Base-by-base conservation (phyloP, 2,329 filamentous ascomycete genomes). In the Fusarium sp. region DNA sequence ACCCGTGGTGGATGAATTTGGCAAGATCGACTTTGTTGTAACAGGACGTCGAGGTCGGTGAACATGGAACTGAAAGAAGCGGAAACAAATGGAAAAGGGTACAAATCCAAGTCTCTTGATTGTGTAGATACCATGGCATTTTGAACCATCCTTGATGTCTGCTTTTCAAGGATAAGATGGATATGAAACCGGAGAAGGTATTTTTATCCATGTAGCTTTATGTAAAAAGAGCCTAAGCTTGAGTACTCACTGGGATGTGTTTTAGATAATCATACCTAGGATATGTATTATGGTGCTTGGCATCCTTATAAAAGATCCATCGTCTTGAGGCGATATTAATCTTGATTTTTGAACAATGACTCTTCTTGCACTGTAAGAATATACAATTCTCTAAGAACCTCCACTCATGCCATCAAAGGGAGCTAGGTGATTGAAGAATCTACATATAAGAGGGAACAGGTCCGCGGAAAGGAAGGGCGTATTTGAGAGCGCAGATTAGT, bases 401-500 rank as follows among this genome's bases (percentile, higher is more conserved):
- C 13, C 13, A 13, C 15, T 33, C 14, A 10, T 6, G 4, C 17
- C 17, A 4, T n/a, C 15, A 35, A 9, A 9, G 15, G n/a, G n/a
- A 35, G 15, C n/a, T n/a, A 10, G 6, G 3, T 17, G 15, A 17
- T n/a, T 17, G 15, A n/a, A 35, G 13, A n/a, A 8, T 17, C 15
- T n/a, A 4, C 15, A 35, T 17, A n/a, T 11, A 11, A 4, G 7
- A 41, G 20, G 18, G 13, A 31, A 36, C 15, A 11, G n/a, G n/a
- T n/a, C n/a, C n/a, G 23, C 8, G 14, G 25, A n/a, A 43, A 46
- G 35, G 14, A 11, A 46, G n/a, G 15, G 17, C 36, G 35, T 35
- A 23, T 52, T 33, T 31, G 41, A 18, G 11, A 21, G 39, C 14
- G 23, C 14, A 11, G n/a, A 15, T 46, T 72, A 84, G 50, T 84